Conservation (phyloP, 108 stramenopile genomes). For the Cyclotella baltica region DNA sequence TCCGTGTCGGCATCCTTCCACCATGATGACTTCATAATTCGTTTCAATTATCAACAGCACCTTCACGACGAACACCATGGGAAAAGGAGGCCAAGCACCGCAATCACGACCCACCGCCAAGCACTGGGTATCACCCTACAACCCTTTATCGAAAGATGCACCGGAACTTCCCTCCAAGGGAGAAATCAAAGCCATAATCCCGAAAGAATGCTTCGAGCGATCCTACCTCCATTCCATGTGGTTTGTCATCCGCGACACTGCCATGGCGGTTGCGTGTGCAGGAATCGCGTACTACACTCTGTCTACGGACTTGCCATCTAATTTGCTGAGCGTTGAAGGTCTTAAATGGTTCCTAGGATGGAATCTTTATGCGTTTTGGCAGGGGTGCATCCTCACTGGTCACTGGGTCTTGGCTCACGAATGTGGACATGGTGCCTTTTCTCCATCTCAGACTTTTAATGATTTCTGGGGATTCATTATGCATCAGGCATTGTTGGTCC, state of each 20-base stretch:
- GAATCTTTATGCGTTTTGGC: conserved; percentile 95
- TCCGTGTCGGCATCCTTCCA: background rate
- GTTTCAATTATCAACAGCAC: background rate
- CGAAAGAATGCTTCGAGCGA: conserved; percentile 94
- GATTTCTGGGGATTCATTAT: conserved; percentile 94
- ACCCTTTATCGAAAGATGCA: conserved; percentile 84
- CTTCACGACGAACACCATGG: conserved; percentile 28
- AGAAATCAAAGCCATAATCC: conserved; percentile 90
- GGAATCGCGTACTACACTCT: conserved; percentile 74
- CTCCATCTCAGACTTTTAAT: conserved; percentile 90
- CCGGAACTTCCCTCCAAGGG: conserved; percentile 89
- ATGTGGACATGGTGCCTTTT: conserved; percentile 99
- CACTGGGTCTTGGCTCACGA: conserved; percentile 99
- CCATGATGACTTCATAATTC: conserved; percentile 1
- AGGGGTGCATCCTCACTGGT: conserved; percentile 97
- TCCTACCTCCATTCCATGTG: conserved; percentile 82
- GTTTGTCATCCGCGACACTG: conserved; percentile 86
- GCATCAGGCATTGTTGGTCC: conserved; percentile 97
- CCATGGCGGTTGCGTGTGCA: conserved; percentile 81
- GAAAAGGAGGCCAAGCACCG: conserved; percentile 51
- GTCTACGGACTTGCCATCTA: conserved; percentile 81
- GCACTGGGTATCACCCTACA: conserved; percentile 82
- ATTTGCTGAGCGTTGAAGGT: conserved; percentile 51
- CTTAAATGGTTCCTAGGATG: conserved; percentile 81
- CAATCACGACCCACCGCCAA: conserved; percentile 39